Evolutionary conservation across 2,329 filamentous ascomycete genomes (phyloP).

Genomic region (Venturia pyrina): DNA sequence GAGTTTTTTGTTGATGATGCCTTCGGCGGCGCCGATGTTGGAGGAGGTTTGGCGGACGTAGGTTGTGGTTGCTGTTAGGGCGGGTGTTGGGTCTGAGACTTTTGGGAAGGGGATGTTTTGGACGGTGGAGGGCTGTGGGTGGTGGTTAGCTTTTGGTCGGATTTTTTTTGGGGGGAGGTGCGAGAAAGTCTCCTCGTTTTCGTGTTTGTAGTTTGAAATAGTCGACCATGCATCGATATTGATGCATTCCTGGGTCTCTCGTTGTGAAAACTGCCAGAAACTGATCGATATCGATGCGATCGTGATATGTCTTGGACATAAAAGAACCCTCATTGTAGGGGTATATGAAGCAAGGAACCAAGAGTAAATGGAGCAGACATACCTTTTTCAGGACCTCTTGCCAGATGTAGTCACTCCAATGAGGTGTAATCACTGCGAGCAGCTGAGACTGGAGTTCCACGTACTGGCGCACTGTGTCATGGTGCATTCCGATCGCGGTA

Average conservation of each 20-base stretch:
- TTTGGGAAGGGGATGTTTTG: slow-evolving; percentile 70
- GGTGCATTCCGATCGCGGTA: slow-evolving; percentile 77
- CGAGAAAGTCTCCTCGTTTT: too few relatives aligned
- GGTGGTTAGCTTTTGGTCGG: not conserved
- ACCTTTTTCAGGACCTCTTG: slow-evolving; percentile 72
- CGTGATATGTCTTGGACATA: not conserved
- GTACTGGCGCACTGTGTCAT: slow-evolving; percentile 67
- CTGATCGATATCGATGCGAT: not conserved
- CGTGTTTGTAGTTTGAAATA: too few relatives aligned
- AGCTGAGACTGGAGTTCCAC: slow-evolving; percentile 79
- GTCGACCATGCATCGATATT: not conserved
- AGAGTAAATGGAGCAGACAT: not conserved
- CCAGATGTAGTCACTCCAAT: slow-evolving; percentile 94
- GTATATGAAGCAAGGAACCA: not conserved
- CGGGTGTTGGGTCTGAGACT: slow-evolving; percentile 53
- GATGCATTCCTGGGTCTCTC: not conserved
- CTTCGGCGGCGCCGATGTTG: slow-evolving; percentile 79
- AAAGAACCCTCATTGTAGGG: too few relatives aligned
- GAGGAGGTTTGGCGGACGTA: slow-evolving; percentile 69
- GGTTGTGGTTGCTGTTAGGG: slow-evolving; percentile 66
- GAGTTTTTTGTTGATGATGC: slow-evolving; percentile 74
- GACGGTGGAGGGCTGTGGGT: slow-evolving; percentile 51
- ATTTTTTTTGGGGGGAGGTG: not conserved
- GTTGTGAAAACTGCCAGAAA: not conserved
- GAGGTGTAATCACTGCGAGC: slow-evolving; percentile 74